Percentiles rank a stretch among this genome's conserved stretches.
phyloP scores from a whole-genome alignment of 306 rosid species.

The Rosa rugosa region DNA sequence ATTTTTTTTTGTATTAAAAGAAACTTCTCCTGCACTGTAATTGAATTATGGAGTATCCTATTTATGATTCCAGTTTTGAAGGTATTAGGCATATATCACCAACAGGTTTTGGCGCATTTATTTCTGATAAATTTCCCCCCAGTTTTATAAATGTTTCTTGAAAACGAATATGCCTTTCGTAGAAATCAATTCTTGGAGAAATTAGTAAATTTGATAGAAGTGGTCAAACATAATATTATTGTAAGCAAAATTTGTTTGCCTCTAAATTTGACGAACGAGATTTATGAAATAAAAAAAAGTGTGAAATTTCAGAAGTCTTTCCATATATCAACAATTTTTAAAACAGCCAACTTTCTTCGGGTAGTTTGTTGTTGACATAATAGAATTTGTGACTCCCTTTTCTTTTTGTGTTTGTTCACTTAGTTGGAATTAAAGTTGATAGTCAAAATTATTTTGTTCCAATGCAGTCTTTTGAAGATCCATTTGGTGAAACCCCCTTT shows the following conservation, averaged over 20 bases:
- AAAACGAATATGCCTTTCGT: not conserved
- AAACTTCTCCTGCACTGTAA: not conserved
- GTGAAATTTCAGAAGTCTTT: not conserved
- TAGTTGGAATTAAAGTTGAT: not conserved
- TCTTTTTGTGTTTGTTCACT: not conserved
- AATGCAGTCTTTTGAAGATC: slow-evolving; percentile 73
- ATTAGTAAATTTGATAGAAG: not conserved
- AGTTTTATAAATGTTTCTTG: not conserved
- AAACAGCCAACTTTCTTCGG: not conserved
- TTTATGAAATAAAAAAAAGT: not conserved
- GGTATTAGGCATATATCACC: not conserved
- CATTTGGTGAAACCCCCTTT: slow-evolving; percentile 93
- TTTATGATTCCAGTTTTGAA: not conserved
- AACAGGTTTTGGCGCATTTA: not conserved
- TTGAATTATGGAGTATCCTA: not conserved
- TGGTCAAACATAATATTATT: not conserved
- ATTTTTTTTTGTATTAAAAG: slow-evolving; percentile 9
- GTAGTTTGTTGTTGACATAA: not conserved
- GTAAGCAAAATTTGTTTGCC: not conserved
- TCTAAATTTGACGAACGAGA: not conserved
- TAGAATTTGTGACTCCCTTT: not conserved
- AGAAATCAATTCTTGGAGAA: not conserved
- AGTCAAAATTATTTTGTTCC: slow-evolving; percentile 27
- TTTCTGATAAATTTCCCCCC: not conserved
- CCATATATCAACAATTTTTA: not conserved